A percentile compares a stretch with the other conserved stretches of the same genome.
These are phyloP conservation scores for Saccharomycopsis capsularis DNA, from an alignment of 805 yeast genomes.

Conservation along the genomic window DNA sequence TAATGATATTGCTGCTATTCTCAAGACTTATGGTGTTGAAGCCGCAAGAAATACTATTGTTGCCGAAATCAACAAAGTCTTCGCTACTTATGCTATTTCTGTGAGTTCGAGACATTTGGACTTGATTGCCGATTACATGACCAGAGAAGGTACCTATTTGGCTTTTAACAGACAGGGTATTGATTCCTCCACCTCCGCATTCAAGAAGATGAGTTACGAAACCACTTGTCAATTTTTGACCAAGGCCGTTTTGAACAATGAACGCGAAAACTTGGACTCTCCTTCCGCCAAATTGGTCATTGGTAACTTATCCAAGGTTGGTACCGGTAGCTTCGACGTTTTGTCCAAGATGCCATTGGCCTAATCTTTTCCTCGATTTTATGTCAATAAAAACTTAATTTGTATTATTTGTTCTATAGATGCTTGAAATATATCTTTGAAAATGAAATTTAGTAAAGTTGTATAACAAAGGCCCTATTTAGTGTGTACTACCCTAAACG, in stretches of 20 bases:
- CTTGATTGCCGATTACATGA: constrained; percentile 97
- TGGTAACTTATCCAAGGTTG: constrained; percentile 86
- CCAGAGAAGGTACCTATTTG: constrained; percentile 93
- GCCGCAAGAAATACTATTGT: constrained; percentile 98
- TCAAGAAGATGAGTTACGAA: constrained; percentile 98
- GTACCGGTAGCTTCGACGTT: constrained; percentile 94
- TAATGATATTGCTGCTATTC: constrained; percentile 87
- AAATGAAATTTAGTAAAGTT: too few species aligned
- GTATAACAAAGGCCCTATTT: too few species aligned
- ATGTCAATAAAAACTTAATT: too few species aligned
- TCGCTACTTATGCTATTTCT: constrained; percentile 91
- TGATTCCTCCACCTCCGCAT: constrained; percentile 89
- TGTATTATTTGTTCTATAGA: too few species aligned
- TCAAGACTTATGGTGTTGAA: constrained; percentile 93
- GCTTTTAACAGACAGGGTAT: constrained; percentile 99
- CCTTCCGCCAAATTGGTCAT: constrained; percentile 92
- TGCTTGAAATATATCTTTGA: too few species aligned
- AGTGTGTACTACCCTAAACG: too few species aligned
- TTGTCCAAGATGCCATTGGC: constrained; percentile 37
- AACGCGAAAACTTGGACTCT: constrained; percentile 76
- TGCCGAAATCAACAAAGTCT: constrained; percentile 90
- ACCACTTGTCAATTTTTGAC: constrained; percentile 97
- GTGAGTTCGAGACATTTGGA: constrained; percentile 93
- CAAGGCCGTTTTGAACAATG: constrained; percentile 90
- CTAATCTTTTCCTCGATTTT: too few species aligned